A percentile compares a stretch with the other conserved stretches of the same genome.
Conservation (phyloP, 1,284 basidiomycete species). For the Leucoagaricus sp. region DNA sequence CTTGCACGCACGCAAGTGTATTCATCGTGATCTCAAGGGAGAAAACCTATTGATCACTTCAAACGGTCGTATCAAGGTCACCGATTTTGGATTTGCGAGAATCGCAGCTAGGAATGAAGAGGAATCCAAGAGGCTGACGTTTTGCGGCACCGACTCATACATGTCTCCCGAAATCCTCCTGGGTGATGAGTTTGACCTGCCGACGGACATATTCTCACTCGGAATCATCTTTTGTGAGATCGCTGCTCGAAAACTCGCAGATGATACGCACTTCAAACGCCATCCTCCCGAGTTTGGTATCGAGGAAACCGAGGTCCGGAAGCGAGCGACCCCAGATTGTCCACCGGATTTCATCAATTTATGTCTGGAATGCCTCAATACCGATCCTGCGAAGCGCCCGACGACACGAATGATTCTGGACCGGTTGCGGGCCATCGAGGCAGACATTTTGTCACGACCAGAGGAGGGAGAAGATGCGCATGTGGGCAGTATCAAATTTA, state of each 20-base stretch:
- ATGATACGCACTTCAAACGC: slow-evolving; percentile 80
- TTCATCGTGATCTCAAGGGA: slow-evolving; percentile 90
- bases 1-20: slow-evolving; percentile 90
- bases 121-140: slow-evolving; percentile 89
- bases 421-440: slow-evolving; percentile 77
- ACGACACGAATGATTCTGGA: slow-evolving; percentile 78
- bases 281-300: slow-evolving; percentile 78
- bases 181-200: slow-evolving; percentile 89
- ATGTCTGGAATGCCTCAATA: slow-evolving; percentile 75
- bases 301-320: slow-evolving; percentile 74
- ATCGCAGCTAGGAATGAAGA: slow-evolving; percentile 92
- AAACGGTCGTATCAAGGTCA: slow-evolving; percentile 94
- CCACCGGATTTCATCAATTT: slow-evolving; percentile 80
- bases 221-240: slow-evolving; percentile 97
- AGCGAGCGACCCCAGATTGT: slow-evolving; percentile 73
- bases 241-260: slow-evolving; percentile 81
- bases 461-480: slow-evolving; percentile 69
- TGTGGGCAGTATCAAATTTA: slow-evolving; percentile 85
- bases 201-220: slow-evolving; percentile 93
- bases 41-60: slow-evolving; percentile 95
- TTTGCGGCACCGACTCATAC: slow-evolving; percentile 95
- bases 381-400: slow-evolving; percentile 73
- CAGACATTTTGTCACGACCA: slow-evolving; percentile 72
- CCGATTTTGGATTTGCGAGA: slow-evolving; percentile 94
- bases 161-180: slow-evolving; percentile 94